Base-by-base conservation (phyloP, 75 land plant genomes). In the Picea sitchensis region DNA sequence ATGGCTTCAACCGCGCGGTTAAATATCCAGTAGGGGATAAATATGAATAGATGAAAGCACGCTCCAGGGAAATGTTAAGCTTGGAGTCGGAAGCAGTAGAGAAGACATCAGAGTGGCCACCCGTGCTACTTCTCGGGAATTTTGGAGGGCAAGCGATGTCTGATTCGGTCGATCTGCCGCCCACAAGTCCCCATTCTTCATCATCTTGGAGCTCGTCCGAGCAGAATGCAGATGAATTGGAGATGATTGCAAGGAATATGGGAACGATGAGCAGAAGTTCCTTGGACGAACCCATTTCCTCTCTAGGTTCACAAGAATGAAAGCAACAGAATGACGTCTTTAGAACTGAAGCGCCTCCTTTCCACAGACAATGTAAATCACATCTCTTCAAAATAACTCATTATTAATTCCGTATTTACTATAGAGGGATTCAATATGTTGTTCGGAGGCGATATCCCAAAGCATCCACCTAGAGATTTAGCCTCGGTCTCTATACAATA, bases 131-230 rank as follows among this genome's bases (percentile, higher is more conserved):
- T 67, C 26, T n/a, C 14, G 38, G 59, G n/a, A 20, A n/a, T 51
- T 11, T 69, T 85, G 44, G 58, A 44, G 23, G 60, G 59, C 2
- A 23, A 74, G 32, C 38, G 26, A 54, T 38, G 75, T 21, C 64
- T 62, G 59, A 68, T 21, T 63, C 59, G 69, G 58, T 65, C 15
- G 73, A n/a, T 38, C 41, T 44, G 54, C 71, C 83, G 9, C 78
- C 90, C 30, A 81, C 58, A 14, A 71, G 84, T 80, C 88, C 86
- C 73, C 88, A 89, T 30, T 88, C 88, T 84, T 91, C 88, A 80
- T 91, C 88, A 3, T 80, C 78, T 21, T 81, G 84, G 14, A 91
- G 88, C 85, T 91, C 92, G 77, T 91, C 92, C 75, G 92, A 91
- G 77, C 80, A 78, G 81, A 91, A 91, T 5, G 83, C 89, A 0